A percentile compares a stretch with the other conserved stretches of the same genome.
These are phyloP conservation scores for Scedosporium dehoogii DNA, from an alignment of 2,329 filamentous ascomycete genomes.

Conservation along the genomic window DNA sequence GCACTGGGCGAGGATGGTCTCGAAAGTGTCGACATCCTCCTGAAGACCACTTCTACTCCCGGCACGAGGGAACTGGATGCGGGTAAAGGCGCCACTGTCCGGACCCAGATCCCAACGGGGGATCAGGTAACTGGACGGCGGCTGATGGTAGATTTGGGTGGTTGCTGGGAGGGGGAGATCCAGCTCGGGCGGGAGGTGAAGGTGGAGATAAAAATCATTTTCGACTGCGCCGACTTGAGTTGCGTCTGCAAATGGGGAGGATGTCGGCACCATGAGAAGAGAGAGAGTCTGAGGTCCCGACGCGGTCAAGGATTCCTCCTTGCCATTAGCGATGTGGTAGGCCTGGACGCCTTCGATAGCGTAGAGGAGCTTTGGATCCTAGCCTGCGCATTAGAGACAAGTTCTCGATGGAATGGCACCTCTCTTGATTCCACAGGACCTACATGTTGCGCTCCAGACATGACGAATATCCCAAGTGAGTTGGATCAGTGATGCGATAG, in stretches of 20 bases:
- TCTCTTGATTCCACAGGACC: neutral
- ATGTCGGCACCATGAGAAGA: constrained; percentile 90
- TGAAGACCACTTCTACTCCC: constrained; percentile 66
- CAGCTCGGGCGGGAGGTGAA: constrained; percentile 88
- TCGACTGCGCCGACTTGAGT: constrained; percentile 51
- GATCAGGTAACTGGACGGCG: constrained; percentile 84
- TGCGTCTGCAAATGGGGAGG: constrained; percentile 55
- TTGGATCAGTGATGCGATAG: neutral
- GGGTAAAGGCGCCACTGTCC: constrained; percentile 80
- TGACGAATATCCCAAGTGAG: neutral
- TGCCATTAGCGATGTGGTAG: constrained; percentile 82
- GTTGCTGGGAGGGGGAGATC: constrained; percentile 89
- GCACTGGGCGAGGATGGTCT: constrained; percentile 96
- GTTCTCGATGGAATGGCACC: neutral
- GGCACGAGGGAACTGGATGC: constrained; percentile 76
- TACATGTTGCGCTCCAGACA: constrained; percentile 6
- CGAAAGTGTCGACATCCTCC: constrained; percentile 91
- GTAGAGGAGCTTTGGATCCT: constrained; percentile 59
- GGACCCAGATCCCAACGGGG: constrained; percentile 90
- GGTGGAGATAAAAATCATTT: constrained; percentile 94
- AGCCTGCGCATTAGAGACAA: neutral
- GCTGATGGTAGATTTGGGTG: constrained; percentile 95
- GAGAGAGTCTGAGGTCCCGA: constrained; percentile 86
- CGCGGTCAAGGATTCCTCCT: constrained; percentile 71
- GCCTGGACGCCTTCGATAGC: constrained; percentile 78